Conservation (phyloP, 805 yeast species). For the Kregervanrija delftensis region DNA sequence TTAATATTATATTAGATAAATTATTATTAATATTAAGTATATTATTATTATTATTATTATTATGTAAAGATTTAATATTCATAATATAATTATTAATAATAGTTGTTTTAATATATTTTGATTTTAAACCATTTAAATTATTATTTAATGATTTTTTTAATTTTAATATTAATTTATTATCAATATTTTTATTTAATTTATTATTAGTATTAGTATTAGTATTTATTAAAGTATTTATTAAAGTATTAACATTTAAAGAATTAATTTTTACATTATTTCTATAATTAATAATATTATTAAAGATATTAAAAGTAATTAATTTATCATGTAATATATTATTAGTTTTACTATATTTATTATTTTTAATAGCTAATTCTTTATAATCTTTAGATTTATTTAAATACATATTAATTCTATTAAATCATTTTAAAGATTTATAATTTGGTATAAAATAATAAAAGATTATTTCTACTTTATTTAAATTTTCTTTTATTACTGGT, state of each 20-base stretch:
- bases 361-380: conserved; percentile 5
- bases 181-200: conserved; percentile 4
- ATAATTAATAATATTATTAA: conserved; percentile 2
- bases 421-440: conserved; percentile 3
- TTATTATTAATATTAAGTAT: conserved; percentile 1
- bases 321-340: conserved; percentile 3
- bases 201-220: too few relatives aligned
- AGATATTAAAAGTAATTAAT: conserved; percentile 4
- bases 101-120: conserved; percentile 1
- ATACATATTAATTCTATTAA: conserved; percentile 4
- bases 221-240: too few relatives aligned
- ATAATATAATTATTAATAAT: neutral
- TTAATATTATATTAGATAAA: too few relatives aligned
- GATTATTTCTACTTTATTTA: conserved; percentile 4
- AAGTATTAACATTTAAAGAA: conserved; percentile 1
- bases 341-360: conserved; percentile 4
- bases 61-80: conserved; percentile 4
- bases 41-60: conserved; percentile 6
- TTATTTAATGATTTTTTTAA: conserved; percentile 4
- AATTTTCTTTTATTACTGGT: conserved; percentile 5
- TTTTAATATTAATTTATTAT: neutral
- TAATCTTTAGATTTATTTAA: conserved; percentile 1
- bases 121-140: conserved; percentile 2
- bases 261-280: conserved; percentile 3
- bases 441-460: conserved; percentile 6